Evolutionary conservation across 2,329 filamentous ascomycete genomes (phyloP).

Genomic region (Aspergillus luchuensis): DNA sequence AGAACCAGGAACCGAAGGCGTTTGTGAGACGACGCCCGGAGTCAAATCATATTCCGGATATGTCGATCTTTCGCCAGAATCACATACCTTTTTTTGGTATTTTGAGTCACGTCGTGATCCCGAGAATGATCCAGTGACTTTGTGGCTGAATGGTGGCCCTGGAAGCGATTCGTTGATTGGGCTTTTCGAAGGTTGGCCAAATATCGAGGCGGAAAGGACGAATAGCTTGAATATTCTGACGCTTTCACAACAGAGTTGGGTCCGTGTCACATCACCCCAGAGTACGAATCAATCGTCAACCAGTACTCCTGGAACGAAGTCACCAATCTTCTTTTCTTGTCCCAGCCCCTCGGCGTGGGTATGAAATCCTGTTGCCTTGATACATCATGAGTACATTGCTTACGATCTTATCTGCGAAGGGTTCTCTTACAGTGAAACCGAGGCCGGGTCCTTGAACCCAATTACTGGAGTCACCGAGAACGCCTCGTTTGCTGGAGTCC

Average conservation of each 20-base stretch:
- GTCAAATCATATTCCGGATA: slow-evolving; percentile 61
- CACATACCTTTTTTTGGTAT: slow-evolving; percentile 59
- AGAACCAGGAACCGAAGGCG: slow-evolving; percentile 52
- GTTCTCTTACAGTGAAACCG: slow-evolving; percentile 39
- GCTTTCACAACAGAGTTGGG: slow-evolving; percentile 37
- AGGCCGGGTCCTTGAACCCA: slow-evolving; percentile 45
- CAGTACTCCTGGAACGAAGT: slow-evolving; percentile 63
- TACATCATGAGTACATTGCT: not conserved
- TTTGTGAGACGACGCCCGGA: slow-evolving; percentile 58
- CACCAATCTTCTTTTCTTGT: slow-evolving; percentile 63
- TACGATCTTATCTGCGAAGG: slow-evolving; percentile 21
- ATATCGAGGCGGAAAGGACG: not conserved
- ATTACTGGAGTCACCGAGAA: slow-evolving; percentile 51
- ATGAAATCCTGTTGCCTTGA: slow-evolving; percentile 9
- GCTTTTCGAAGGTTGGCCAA: slow-evolving; percentile 40
- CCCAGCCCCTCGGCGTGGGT: slow-evolving; percentile 62
- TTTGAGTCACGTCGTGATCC: slow-evolving; percentile 59
- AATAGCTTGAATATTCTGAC: slow-evolving; percentile 17
- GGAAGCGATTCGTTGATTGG: slow-evolving; percentile 47
- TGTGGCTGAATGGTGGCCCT: slow-evolving; percentile 48
- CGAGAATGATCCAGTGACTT: slow-evolving; percentile 43
- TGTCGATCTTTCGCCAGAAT: slow-evolving; percentile 53
- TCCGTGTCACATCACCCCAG: slow-evolving; percentile 48
- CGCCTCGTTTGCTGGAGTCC: slow-evolving; percentile 43
- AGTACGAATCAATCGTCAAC: slow-evolving; percentile 53